Conservation (phyloP, 257 asterid species). For the Solanum appendiculatum region DNA sequence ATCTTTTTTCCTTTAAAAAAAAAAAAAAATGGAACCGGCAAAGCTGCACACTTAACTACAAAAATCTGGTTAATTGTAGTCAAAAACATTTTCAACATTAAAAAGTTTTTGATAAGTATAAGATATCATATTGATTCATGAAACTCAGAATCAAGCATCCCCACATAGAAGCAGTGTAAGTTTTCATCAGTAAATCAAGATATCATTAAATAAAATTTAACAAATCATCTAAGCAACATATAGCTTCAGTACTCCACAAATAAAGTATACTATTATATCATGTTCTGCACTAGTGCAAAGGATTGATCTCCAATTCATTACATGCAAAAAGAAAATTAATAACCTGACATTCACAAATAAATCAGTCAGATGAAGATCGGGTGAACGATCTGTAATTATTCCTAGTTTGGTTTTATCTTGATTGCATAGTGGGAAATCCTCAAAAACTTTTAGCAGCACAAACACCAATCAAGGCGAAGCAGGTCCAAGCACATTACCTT, state of each 20-base stretch:
- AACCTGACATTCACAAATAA: not conserved
- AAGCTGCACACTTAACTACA: not conserved
- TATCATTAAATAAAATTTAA: not conserved
- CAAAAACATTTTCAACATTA: not conserved
- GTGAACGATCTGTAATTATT: not conserved
- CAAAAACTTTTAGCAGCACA: not conserved
- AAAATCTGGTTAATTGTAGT: not conserved
- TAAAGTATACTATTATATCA: not conserved
- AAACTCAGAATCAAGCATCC: not conserved
- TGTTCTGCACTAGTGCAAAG: not conserved
- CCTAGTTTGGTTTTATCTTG: not conserved
- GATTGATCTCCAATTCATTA: not conserved
- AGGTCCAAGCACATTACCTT: slow-evolving; percentile 46
- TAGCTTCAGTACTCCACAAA: not conserved
- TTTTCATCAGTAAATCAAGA: not conserved
- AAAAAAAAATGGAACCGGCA: not conserved
- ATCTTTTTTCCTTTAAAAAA: too few species aligned
- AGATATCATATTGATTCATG: not conserved
- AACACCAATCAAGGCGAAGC: not conserved
- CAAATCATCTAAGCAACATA: not conserved
- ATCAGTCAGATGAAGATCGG: not conserved
- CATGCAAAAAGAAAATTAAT: not conserved
- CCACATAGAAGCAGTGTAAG: not conserved
- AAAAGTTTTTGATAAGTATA: not conserved
- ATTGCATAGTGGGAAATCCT: not conserved